phyloP scores from a whole-genome alignment of 495 filamentous ascomycete species.

The Aspergillus affinis region DNA sequence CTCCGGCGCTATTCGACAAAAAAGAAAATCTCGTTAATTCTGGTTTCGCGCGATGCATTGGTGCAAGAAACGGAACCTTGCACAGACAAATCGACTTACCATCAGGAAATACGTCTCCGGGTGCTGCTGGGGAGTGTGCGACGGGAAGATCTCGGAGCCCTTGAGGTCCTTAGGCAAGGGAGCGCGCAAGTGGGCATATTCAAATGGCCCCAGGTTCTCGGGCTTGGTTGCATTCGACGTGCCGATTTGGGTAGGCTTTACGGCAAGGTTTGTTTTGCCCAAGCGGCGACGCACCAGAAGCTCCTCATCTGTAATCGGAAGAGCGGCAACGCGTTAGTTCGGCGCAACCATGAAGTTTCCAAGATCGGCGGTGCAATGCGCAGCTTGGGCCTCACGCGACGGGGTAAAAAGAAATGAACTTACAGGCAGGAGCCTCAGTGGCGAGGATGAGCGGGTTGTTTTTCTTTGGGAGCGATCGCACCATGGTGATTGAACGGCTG shows the following conservation, averaged over 20 bases:
- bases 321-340: constrained; percentile 24
- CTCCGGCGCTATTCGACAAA: constrained; percentile 67
- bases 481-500: constrained; percentile 49
- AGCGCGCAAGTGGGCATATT: constrained; percentile 92
- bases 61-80: neutral
- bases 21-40: neutral
- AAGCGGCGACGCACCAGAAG: constrained; percentile 83
- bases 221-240: constrained; percentile 64
- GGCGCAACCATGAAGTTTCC: constrained; percentile 21
- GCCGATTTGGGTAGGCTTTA: constrained; percentile 68
- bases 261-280: constrained; percentile 84
- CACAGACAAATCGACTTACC: constrained; percentile 47
- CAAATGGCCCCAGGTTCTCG: constrained; percentile 77
- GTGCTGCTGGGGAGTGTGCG: constrained; percentile 48
- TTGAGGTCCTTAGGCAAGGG: constrained; percentile 84
- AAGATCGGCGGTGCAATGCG: neutral
- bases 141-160: constrained; percentile 87
- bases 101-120: constrained; percentile 96
- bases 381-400: constrained; percentile 22
- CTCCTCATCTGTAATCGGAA: constrained; percentile 61
- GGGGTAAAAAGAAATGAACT: constrained; percentile 29
- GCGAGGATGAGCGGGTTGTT: constrained; percentile 76
- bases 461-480: constrained; percentile 64
- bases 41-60: neutral
- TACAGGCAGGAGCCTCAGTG: constrained; percentile 65